Percentiles rank a stretch among this genome's conserved stretches.
These are phyloP conservation scores for Psidium guajava DNA, from an alignment of 345 rosid genomes.

Conservation along the genomic window DNA sequence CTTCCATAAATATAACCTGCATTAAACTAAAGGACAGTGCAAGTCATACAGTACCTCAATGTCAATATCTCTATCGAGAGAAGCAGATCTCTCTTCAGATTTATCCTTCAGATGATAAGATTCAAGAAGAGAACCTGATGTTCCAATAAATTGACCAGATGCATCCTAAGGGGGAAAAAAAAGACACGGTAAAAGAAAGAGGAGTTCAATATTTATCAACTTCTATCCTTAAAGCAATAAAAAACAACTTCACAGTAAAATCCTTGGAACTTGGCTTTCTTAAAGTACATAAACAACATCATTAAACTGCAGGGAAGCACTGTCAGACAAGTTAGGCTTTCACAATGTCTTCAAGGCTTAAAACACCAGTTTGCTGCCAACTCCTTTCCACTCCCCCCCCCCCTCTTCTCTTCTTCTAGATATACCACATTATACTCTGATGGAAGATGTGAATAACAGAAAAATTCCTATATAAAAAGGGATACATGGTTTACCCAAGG, in stretches of 20 bases:
- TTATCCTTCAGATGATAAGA: slow-evolving; percentile 55
- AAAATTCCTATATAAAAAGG: not conserved
- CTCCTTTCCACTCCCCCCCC: not conserved
- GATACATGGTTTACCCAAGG: not conserved
- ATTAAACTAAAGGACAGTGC: not conserved
- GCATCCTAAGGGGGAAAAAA: slow-evolving; percentile 17
- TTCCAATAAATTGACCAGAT: slow-evolving; percentile 13
- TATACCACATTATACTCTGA: not conserved
- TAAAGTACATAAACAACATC: not conserved
- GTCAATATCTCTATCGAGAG: slow-evolving; percentile 13
- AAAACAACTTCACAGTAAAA: not conserved
- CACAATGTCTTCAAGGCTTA: not conserved
- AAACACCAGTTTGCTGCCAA: not conserved
- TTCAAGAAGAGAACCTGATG: slow-evolving; percentile 52
- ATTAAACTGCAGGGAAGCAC: not conserved
- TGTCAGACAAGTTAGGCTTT: not conserved
- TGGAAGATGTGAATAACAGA: not conserved
- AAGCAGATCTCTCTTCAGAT: slow-evolving; percentile 18
- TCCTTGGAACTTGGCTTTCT: not conserved
- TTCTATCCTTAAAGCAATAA: not conserved
- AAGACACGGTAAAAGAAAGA: not conserved
- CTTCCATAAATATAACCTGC: not conserved
- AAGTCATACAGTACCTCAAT: slow-evolving; percentile 24
- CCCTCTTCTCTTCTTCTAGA: not conserved
- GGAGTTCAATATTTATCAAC: not conserved